Conservation (phyloP, 352 stramenopile genomes). For the Globisporangium abappressorium region DNA sequence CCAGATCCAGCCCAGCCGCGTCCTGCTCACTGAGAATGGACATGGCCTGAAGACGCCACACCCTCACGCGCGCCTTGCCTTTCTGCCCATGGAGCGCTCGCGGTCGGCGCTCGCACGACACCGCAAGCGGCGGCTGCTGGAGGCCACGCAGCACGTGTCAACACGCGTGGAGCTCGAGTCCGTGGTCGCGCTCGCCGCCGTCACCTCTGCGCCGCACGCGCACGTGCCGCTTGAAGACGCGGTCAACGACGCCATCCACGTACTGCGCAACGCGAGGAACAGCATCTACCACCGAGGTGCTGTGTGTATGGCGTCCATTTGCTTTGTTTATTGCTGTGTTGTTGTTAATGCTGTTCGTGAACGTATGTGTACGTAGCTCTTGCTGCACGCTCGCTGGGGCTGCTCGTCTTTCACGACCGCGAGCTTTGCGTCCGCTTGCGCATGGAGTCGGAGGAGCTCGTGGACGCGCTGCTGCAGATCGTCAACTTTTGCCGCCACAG, state of each 20-base stretch:
- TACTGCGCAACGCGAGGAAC: slow-evolving; percentile 64
- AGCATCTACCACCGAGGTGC: slow-evolving; percentile 57
- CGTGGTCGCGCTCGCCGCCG: slow-evolving; percentile 29
- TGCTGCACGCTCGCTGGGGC: slow-evolving; percentile 57
- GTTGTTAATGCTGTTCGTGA: neutral
- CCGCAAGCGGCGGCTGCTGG: slow-evolving; percentile 50
- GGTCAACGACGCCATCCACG: slow-evolving; percentile 34
- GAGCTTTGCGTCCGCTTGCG: slow-evolving; percentile 36
- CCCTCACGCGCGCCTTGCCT: neutral
- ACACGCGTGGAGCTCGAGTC: slow-evolving; percentile 25
- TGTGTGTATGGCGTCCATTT: neutral
- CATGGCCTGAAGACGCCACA: neutral
- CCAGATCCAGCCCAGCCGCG: neutral
- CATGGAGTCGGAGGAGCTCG: slow-evolving; percentile 61
- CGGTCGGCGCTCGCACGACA: slow-evolving; percentile 53
- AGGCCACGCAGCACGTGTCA: slow-evolving; percentile 55
- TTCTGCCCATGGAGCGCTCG: slow-evolving; percentile 31
- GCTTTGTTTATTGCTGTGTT: neutral
- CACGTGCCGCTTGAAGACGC: neutral
- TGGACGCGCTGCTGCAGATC: slow-evolving; percentile 75
- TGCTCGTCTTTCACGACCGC: slow-evolving; percentile 50
- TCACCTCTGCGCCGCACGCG: slow-evolving; percentile 12
- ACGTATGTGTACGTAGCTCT: slow-evolving; percentile 28
- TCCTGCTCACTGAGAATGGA: neutral
- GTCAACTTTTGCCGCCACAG: slow-evolving; percentile 56